Base-by-base conservation (phyloP, 75 land plant genomes). In the Isoetes taiwanensis region DNA sequence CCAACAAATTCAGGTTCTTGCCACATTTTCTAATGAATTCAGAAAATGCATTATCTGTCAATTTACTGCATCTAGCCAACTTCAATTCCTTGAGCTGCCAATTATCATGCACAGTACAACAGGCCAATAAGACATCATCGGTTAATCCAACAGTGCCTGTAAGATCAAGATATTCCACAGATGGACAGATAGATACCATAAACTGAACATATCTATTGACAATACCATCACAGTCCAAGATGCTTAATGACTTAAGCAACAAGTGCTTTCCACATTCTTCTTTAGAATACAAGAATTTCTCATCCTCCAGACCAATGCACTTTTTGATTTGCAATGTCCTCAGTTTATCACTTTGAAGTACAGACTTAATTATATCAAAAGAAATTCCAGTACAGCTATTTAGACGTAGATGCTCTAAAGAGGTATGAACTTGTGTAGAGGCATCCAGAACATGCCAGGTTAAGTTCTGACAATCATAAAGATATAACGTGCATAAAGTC, bases 321-420 rank as follows among this genome's bases (percentile, higher is more conserved):
- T n/a, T n/a, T n/a, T n/a, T n/a, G n/a, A n/a, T n/a, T n/a, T n/a
- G n/a, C n/a, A n/a, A n/a, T n/a, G n/a, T n/a, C n/a, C n/a, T n/a
- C n/a, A n/a, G n/a, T n/a, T n/a, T n/a, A n/a, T n/a, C n/a, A n/a
- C n/a, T n/a, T n/a, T n/a, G n/a, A n/a, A n/a, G n/a, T n/a, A n/a
- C n/a, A n/a, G n/a, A n/a, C n/a, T n/a, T n/a, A n/a, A n/a, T n/a
- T n/a, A n/a, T n/a, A n/a, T n/a, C n/a, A 20, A 61, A 71, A 38
- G 88, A 67, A 54, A 86, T 75, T 46, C 60, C 37, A 58, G 79
- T 81, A 67, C 97, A 90, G 43, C 76, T 83, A 41, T 90, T 88
- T 41, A 90, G 59, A 28, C 70, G 76, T 3, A 90, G 57, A 35
- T 58, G 78, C 33, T 83, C 94, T 16, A 90, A 74, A n/a, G 78